Conservation (phyloP, 2,329 filamentous ascomycete genomes). For the Botrytis deweyae region DNA sequence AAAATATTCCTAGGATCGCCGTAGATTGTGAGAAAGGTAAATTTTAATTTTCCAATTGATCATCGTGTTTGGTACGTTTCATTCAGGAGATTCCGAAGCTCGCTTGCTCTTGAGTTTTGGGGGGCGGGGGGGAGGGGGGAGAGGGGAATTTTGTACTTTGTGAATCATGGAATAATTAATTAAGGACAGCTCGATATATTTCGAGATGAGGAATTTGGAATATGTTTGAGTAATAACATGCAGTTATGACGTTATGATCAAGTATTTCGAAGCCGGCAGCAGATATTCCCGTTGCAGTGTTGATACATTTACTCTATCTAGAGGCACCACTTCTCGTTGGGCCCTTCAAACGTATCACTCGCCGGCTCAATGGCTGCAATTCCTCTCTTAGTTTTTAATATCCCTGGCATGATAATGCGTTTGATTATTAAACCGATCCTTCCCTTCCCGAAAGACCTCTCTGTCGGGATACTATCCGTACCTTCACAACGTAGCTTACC, state of each 20-base stretch:
- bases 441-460: not conserved
- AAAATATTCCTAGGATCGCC: not conserved
- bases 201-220: not conserved
- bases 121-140: no score
- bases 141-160: not conserved
- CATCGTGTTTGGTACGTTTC: not conserved
- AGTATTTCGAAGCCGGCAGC: not conserved
- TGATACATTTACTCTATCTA: not conserved
- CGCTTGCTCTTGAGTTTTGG: not conserved
- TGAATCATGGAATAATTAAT: not conserved
- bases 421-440: not conserved
- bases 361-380: accelerated
- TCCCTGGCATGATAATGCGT: not conserved
- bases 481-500: not conserved
- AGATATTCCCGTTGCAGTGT: not conserved
- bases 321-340: not conserved
- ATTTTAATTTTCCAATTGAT: not conserved
- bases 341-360: accelerated
- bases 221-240: not conserved
- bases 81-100: not conserved
- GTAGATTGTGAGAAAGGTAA: not conserved
- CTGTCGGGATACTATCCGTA: no score
- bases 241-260: not conserved
- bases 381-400: accelerated
- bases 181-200: not conserved